Evolutionary conservation across 306 rosid species (phyloP).

Genomic region (Cucurbita pepo): DNA sequence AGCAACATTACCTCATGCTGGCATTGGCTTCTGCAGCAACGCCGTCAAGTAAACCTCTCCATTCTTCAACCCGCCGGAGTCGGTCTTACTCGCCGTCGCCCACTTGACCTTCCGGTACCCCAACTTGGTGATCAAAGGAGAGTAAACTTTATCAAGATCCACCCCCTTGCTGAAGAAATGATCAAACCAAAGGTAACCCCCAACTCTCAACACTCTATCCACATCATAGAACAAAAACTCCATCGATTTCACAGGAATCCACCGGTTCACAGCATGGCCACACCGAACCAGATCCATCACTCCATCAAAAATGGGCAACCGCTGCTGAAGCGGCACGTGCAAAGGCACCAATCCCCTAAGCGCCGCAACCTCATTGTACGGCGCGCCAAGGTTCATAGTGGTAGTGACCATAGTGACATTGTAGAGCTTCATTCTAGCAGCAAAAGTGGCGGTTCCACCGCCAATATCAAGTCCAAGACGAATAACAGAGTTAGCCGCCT

Average conservation of each 20-base stretch:
- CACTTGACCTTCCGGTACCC: conserved; percentile 87
- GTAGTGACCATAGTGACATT: conserved; percentile 74
- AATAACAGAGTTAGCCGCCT: conserved; percentile 37
- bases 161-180: conserved; percentile 62
- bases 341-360: conserved; percentile 76
- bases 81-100: conserved; percentile 59
- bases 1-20: conserved; percentile 31
- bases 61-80: conserved; percentile 46
- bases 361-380: conserved; percentile 67
- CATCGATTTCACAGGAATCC: conserved; percentile 68
- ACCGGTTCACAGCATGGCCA: conserved; percentile 82
- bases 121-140: conserved; percentile 66
- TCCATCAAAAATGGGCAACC: conserved; percentile 75
- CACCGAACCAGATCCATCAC: conserved; percentile 81
- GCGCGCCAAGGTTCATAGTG: conserved; percentile 66
- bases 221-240: conserved; percentile 70
- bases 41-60: conserved; percentile 80
- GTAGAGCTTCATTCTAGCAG: conserved; percentile 61
- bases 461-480: conserved; percentile 79
- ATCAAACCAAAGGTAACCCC: conserved; percentile 90
- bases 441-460: conserved; percentile 79
- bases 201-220: conserved; percentile 74
- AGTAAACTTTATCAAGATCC: conserved; percentile 66
- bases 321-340: conserved; percentile 85
- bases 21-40: conserved; percentile 67